phyloP scores from a whole-genome alignment of 2,329 filamentous ascomycete genomes.

The Fusarium sp. region DNA sequence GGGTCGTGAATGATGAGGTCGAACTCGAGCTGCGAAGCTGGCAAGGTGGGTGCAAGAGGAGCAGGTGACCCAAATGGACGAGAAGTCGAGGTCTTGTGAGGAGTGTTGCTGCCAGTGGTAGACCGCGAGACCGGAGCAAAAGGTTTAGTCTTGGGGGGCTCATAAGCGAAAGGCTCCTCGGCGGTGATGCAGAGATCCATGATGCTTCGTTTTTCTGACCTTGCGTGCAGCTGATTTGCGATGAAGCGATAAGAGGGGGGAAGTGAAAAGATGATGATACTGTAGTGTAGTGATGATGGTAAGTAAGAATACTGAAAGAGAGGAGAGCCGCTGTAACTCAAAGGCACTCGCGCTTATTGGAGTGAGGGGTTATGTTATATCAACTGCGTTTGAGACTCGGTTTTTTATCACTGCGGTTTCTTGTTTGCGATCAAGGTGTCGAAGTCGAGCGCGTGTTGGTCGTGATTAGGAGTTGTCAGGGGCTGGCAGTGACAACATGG shows the following conservation, averaged over 20 bases:
- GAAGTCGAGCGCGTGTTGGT: not conserved
- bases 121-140: conserved; percentile 33
- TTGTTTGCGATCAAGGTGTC: conserved; percentile 1
- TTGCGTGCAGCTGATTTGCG: not conserved
- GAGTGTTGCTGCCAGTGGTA: conserved; percentile 5
- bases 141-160: conserved; percentile 35
- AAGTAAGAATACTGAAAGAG: conserved; percentile 4
- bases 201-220: not conserved
- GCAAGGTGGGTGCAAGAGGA: not conserved
- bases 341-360: not conserved
- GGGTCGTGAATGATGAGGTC: conserved; percentile 43
- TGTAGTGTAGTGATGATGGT: not conserved
- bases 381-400: not conserved
- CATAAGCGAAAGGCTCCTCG: conserved; percentile 43
- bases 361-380: not conserved
- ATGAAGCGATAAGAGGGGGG: conserved; percentile 1
- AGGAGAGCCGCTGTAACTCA: not conserved
- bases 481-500: conserved; percentile 20
- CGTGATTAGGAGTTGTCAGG: conserved; percentile 6
- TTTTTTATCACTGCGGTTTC: not conserved
- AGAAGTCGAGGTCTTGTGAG: conserved; percentile 19
- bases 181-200: conserved; percentile 49
- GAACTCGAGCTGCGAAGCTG: conserved; percentile 39
- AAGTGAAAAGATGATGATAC: not conserved
- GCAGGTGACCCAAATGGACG: not conserved